Percentiles rank a stretch among this genome's conserved stretches.
Conservation (phyloP, 2,329 filamentous ascomycete species). For the Penicillium freii region DNA sequence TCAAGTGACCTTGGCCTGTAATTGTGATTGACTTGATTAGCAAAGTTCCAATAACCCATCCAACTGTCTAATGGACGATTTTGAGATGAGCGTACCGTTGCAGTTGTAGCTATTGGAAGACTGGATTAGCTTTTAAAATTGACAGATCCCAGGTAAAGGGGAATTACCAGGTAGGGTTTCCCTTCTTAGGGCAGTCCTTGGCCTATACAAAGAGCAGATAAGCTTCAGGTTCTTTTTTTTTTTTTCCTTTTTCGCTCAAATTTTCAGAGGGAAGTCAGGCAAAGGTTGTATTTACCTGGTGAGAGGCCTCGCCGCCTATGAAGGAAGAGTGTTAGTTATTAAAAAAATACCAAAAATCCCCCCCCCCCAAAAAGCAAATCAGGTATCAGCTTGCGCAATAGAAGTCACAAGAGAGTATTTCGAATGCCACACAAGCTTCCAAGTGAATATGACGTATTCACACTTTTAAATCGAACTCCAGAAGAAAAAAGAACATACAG, state of each 20-base stretch:
- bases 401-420: background rate
- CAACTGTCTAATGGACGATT: background rate
- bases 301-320: conserved; percentile 68
- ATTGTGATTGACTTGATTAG: conserved; percentile 26
- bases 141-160: conserved; percentile 2
- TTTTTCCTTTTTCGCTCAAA: background rate
- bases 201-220: conserved; percentile 57
- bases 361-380: too few relatives aligned
- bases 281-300: conserved; percentile 61
- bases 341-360: background rate
- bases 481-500: conserved; percentile 46
- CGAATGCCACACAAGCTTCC: background rate
- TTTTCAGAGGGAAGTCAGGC: background rate
- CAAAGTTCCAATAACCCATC: conserved; percentile 20
- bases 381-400: background rate
- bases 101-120: conserved; percentile 68
- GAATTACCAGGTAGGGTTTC: conserved; percentile 74
- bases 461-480: background rate
- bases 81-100: conserved; percentile 56
- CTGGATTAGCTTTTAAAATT: conserved; percentile 2
- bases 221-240: conserved; percentile 10
- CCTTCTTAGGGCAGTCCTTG: conserved; percentile 82
- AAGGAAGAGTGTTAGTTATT: conserved; percentile 21
- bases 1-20: conserved; percentile 69
- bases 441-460: conserved; percentile 7